Conservation (phyloP, 129 eudicot genomes). For the Apium graveolens region DNA sequence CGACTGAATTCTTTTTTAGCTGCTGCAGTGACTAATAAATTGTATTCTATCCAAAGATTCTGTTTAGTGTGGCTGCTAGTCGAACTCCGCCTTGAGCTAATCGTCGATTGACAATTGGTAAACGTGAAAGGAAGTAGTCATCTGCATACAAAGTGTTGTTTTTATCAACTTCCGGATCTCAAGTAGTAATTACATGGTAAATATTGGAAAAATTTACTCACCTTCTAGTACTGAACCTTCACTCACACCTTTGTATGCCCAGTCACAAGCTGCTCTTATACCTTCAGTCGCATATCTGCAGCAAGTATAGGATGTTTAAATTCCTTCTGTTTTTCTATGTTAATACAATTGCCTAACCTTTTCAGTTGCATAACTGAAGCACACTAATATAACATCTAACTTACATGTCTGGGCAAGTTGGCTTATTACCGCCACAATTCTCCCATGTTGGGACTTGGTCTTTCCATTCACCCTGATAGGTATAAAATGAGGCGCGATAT, state of each 20-base stretch:
- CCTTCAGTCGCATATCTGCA: conserved; percentile 91
- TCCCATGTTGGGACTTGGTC: conserved; percentile 66
- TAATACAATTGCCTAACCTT: neutral
- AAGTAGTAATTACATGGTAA: neutral
- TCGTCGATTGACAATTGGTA: conserved; percentile 56
- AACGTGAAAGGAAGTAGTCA: conserved; percentile 65
- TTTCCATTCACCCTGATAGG: conserved; percentile 58
- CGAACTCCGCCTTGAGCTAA: conserved; percentile 93
- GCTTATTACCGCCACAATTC: conserved; percentile 39
- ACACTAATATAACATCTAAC: neutral
- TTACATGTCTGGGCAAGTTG: conserved; percentile 74
- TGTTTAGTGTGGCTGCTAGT: conserved; percentile 77
- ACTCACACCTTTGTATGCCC: conserved; percentile 78
- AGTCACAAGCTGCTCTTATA: conserved; percentile 77
- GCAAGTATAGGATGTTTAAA: conserved; percentile 2
- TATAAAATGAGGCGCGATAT: neutral
- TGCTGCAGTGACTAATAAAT: neutral
- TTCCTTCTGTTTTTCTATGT: neutral
- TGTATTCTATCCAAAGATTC: conserved; percentile 36
- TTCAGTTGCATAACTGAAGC: neutral
- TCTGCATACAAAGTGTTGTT: conserved; percentile 30
- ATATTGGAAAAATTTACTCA: conserved; percentile 9
- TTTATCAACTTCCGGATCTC: neutral
- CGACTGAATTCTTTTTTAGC: neutral
- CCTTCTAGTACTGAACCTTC: conserved; percentile 69